Conservation (phyloP, 495 filamentous ascomycete genomes). For the Xylaria venustula region DNA sequence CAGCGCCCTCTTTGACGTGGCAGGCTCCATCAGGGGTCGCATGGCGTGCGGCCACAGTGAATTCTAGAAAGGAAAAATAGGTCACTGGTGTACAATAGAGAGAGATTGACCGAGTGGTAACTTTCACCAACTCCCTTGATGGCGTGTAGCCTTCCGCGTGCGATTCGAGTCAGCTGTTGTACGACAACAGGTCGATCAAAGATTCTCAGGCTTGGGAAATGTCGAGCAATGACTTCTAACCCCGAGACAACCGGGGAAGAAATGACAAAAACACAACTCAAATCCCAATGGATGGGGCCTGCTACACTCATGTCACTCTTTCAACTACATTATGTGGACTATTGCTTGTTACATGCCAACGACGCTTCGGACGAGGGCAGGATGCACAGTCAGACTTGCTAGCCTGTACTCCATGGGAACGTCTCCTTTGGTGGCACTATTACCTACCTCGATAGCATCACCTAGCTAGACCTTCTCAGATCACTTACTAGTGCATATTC, state of each 20-base stretch:
- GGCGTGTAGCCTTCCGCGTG: conserved; percentile 12
- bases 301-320: neutral
- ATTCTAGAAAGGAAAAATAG: conserved; percentile 15
- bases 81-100: conserved; percentile 2
- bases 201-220: neutral
- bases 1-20: conserved; percentile 18
- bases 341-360: neutral
- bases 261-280: neutral
- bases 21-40: conserved; percentile 25
- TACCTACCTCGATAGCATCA: neutral
- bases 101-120: conserved; percentile 2
- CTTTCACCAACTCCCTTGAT: conserved; percentile 1
- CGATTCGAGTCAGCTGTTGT: conserved; percentile 25
- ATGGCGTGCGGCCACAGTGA: conserved; percentile 19
- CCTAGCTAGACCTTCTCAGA: neutral
- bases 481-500: neutral
- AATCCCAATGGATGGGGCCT: neutral
- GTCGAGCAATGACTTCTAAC: neutral
- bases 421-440: neutral
- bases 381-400: neutral
- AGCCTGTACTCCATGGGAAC: neutral
- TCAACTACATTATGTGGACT: neutral
- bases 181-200: conserved; percentile 23
- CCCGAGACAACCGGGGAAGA: neutral
- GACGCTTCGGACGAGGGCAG: neutral